These are phyloP conservation scores for Calonectria fujianensis DNA, from an alignment of 2,329 filamentous ascomycete species.

Conservation along the genomic window DNA sequence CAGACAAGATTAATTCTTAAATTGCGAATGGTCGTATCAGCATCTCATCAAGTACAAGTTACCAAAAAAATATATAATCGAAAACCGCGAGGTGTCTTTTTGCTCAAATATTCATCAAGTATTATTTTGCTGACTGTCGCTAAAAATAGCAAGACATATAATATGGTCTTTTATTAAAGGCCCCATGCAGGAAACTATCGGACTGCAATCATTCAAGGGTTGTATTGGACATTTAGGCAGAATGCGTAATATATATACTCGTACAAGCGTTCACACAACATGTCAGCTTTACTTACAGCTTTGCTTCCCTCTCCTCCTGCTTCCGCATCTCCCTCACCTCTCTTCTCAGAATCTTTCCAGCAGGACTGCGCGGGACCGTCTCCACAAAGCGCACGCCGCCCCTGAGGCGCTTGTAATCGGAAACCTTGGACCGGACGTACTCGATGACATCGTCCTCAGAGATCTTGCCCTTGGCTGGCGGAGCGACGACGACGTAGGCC, in stretches of 20 bases:
- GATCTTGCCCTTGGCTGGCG: conserved; percentile 49
- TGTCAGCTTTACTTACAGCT: neutral
- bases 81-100: too few relatives aligned
- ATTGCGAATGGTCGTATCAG: too few relatives aligned
- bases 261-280: neutral
- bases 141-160: too few relatives aligned
- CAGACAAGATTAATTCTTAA: too few relatives aligned
- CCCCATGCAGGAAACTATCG: too few relatives aligned
- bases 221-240: neutral
- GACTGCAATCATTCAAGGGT: too few relatives aligned
- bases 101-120: too few relatives aligned
- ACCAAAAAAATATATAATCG: too few relatives aligned
- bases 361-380: conserved; percentile 80
- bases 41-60: too few relatives aligned
- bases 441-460: conserved; percentile 52
- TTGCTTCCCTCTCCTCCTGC: conserved; percentile 42
- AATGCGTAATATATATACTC: neutral
- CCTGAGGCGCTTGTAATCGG: conserved; percentile 79
- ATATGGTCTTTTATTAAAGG: too few relatives aligned
- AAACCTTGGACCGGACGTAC: conserved; percentile 57
- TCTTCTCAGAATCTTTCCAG: conserved; percentile 68
- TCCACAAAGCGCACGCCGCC: conserved; percentile 81
- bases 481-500: conserved; percentile 58
- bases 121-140: too few relatives aligned
- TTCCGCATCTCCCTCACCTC: conserved; percentile 60